Evolutionary conservation across 2,329 filamentous ascomycete genomes (phyloP).

Genomic region (Diplodia corticola): DNA sequence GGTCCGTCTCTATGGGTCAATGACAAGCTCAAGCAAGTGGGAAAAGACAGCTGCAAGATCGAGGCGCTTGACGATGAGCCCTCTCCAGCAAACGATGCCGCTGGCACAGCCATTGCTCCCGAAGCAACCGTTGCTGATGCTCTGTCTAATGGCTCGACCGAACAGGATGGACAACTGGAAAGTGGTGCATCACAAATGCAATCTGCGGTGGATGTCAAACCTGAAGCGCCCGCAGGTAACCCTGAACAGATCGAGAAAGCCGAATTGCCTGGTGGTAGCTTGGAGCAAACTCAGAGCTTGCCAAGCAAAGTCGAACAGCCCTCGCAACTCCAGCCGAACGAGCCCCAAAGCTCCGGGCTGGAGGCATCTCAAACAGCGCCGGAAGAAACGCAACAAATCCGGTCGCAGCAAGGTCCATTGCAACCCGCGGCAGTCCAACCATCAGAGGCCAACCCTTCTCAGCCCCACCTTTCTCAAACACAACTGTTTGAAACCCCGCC

Average conservation of each 20-base stretch:
- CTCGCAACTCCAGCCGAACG: conserved; percentile 22
- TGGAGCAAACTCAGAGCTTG: conserved; percentile 1
- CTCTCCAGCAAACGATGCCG: background rate
- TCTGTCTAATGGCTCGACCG: background rate
- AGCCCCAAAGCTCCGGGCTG: background rate
- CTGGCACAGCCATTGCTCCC: background rate
- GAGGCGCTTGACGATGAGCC: conserved; percentile 36
- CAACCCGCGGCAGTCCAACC: conserved; percentile 2
- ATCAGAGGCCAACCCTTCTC: background rate
- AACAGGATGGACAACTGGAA: background rate
- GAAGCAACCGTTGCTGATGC: background rate
- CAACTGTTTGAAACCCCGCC: background rate
- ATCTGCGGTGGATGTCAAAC: background rate
- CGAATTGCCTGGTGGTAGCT: background rate
- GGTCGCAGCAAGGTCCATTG: background rate
- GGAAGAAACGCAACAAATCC: conserved; percentile 22
- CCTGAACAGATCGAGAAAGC: background rate
- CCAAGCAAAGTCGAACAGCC: background rate
- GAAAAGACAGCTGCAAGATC: conserved; percentile 44
- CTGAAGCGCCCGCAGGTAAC: background rate
- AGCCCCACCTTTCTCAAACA: conserved; percentile 9
- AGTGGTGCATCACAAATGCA: background rate
- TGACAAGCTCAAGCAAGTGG: conserved; percentile 69
- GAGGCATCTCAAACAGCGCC: background rate
- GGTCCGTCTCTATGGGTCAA: conserved; percentile 82